phyloP scores from a whole-genome alignment of 2,329 filamentous ascomycete genomes.

The Chaetomium sp. region DNA sequence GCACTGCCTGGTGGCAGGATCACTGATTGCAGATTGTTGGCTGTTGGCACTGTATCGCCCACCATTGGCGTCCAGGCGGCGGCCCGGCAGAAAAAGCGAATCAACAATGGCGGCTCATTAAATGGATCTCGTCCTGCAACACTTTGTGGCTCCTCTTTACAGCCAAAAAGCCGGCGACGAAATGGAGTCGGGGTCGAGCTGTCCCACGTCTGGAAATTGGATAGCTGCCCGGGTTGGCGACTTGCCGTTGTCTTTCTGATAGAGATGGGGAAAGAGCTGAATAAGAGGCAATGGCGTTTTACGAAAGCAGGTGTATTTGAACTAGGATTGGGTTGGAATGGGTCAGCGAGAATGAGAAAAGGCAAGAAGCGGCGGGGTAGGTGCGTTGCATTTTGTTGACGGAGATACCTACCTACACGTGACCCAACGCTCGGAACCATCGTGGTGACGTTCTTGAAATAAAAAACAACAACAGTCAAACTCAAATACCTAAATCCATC shows the following conservation, averaged over 20 bases:
- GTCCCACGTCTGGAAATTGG: not conserved
- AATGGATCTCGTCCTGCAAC: not conserved
- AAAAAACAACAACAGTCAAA: not conserved
- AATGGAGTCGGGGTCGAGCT: not conserved
- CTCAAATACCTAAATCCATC: not conserved
- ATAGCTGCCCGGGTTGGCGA: not conserved
- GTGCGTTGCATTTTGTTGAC: no score
- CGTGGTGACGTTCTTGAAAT: not conserved
- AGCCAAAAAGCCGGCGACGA: no score
- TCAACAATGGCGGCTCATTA: not conserved
- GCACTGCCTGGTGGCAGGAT: not conserved
- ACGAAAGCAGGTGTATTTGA: not conserved
- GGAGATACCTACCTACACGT: no score
- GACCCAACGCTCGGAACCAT: not conserved
- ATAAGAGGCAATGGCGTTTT: not conserved
- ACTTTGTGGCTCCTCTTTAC: not conserved
- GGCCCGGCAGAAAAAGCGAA: not conserved
- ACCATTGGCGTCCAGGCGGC: not conserved
- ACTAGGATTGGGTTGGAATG: not conserved
- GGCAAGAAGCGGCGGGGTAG: not conserved
- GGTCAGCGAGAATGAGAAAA: not conserved
- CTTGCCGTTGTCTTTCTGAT: not conserved
- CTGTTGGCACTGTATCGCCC: not conserved
- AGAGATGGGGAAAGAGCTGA: not conserved
- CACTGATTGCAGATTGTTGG: not conserved